Conservation (phyloP, 2,329 filamentous ascomycete species). For the Claviceps sp. region DNA sequence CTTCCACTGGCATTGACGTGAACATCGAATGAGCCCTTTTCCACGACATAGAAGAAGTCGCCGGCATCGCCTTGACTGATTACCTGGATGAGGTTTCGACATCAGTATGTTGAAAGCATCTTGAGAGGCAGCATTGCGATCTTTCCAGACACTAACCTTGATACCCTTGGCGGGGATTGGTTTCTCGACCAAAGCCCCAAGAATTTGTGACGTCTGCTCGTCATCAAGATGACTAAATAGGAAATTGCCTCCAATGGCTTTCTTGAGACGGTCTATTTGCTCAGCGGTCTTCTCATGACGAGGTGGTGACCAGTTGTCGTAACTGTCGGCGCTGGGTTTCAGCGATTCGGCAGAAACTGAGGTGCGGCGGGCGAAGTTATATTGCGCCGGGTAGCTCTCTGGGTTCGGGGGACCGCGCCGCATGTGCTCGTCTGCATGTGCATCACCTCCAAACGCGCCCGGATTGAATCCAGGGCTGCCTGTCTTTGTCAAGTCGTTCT, state of each 20-base stretch:
- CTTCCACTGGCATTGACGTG: constrained; percentile 71
- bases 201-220: constrained; percentile 74
- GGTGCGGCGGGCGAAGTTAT: constrained; percentile 84
- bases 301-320: constrained; percentile 85
- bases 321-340: constrained; percentile 70
- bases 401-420: constrained; percentile 38
- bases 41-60: constrained; percentile 96
- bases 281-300: constrained; percentile 71
- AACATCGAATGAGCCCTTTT: constrained; percentile 80
- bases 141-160: constrained; percentile 34
- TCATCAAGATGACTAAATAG: constrained; percentile 91
- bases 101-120: constrained; percentile 6
- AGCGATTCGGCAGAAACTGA: constrained; percentile 95
- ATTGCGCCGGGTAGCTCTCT: constrained; percentile 76
- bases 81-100: constrained; percentile 43
- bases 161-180: constrained; percentile 83
- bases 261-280: constrained; percentile 66
- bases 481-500: constrained; percentile 61
- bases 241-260: constrained; percentile 79
- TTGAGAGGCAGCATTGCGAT: neutral
- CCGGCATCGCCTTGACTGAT: constrained; percentile 92
- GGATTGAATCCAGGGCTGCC: constrained; percentile 33
- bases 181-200: constrained; percentile 88
- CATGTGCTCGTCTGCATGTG: constrained; percentile 31
- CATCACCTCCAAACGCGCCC: constrained; percentile 40